phyloP scores from a whole-genome alignment of 2,329 filamentous ascomycete genomes.

The Lecanoromycetidae sp. region DNA sequence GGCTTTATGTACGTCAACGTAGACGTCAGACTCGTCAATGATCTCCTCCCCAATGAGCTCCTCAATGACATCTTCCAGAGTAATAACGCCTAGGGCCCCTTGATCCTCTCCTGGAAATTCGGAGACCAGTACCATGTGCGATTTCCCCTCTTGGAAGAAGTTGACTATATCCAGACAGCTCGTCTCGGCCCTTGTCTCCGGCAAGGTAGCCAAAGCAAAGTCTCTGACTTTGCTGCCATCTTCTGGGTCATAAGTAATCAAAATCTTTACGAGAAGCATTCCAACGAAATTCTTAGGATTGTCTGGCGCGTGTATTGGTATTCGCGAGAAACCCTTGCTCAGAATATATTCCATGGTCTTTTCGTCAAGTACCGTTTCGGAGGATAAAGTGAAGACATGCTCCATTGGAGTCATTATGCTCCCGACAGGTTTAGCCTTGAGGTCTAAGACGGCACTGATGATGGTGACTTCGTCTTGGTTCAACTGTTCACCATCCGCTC shows the following conservation, averaged over 20 bases:
- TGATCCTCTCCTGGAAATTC: conserved; percentile 81
- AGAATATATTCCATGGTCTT: conserved; percentile 88
- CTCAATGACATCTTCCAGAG: conserved; percentile 94
- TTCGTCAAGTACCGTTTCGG: conserved; percentile 85
- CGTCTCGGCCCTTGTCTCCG: conserved; percentile 87
- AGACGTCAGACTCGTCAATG: conserved; percentile 96
- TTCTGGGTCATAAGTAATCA: conserved; percentile 97
- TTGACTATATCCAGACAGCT: conserved; percentile 98
- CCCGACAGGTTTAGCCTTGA: conserved; percentile 91
- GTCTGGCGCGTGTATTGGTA: conserved; percentile 81
- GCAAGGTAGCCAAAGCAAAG: conserved; percentile 83
- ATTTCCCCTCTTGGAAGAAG: conserved; percentile 98
- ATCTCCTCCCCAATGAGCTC: conserved; percentile 99
- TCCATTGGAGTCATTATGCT: conserved; percentile 98
- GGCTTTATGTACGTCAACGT: conserved; percentile 95
- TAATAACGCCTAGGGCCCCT: conserved; percentile 86
- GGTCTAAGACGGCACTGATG: conserved; percentile 87
- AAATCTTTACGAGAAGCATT: conserved; percentile 95
- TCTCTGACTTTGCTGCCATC: conserved; percentile 77
- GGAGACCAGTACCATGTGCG: conserved; percentile 94
- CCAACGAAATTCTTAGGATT: conserved; percentile 83
- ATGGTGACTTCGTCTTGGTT: conserved; percentile 98
- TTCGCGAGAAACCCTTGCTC: conserved; percentile 86
- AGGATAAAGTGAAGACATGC: conserved; percentile 93
- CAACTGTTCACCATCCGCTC: conserved; percentile 69